Conservation (phyloP, 2,329 filamentous ascomycete species). For the Cladophialophora chaetospira region DNA sequence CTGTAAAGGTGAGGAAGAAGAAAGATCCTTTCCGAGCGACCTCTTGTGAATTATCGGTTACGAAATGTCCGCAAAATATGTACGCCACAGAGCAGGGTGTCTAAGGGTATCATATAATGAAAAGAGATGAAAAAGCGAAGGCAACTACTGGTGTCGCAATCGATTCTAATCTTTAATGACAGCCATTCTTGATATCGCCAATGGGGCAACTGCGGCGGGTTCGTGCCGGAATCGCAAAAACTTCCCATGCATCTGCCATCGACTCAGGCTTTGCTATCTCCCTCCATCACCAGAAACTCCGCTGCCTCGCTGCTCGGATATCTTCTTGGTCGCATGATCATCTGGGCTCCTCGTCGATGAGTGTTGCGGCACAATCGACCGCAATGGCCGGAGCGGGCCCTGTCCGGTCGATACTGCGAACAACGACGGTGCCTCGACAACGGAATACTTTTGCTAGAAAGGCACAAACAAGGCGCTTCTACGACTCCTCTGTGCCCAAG, state of each 20-base stretch:
- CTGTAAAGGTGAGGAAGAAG: neutral
- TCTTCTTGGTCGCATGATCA: no score
- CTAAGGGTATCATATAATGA: neutral
- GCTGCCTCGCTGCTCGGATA: no score
- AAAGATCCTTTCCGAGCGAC: no score
- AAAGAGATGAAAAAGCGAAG: neutral
- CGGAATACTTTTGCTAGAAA: conserved; percentile 38
- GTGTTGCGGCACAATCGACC: conserved; percentile 38
- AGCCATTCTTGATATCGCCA: neutral
- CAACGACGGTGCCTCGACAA: conserved; percentile 44
- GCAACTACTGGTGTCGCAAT: neutral
- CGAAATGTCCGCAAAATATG: no score
- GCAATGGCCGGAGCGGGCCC: conserved; percentile 45
- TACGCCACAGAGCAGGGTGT: neutral
- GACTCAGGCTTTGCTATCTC: no score
- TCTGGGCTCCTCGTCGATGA: conserved; percentile 39
- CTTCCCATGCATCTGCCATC: no score
- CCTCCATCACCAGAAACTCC: no score
- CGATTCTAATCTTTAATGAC: neutral
- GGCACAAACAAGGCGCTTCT: conserved; percentile 41
- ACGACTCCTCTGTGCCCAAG: conserved; percentile 37
- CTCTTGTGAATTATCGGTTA: no score
- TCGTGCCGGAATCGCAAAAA: no score
- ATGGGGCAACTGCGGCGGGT: neutral
- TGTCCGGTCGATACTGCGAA: conserved; percentile 43